phyloP scores from a whole-genome alignment of 352 stramenopile genomes.

The Globisporangium irregulare region DNA sequence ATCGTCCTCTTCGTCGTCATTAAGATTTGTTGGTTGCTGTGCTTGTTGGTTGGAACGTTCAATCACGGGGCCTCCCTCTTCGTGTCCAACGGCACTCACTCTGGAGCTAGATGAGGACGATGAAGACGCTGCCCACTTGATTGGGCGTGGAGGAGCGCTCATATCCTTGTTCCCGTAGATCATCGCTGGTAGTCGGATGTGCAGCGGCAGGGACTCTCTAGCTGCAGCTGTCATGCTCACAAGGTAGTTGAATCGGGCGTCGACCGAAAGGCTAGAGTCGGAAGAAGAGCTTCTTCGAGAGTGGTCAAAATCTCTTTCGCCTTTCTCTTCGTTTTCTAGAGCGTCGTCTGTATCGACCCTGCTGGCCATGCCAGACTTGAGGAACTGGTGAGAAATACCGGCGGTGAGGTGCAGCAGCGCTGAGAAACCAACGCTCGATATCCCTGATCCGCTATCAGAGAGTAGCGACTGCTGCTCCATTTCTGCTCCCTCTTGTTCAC shows the following conservation, averaged over 20 bases:
- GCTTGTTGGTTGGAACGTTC: not conserved
- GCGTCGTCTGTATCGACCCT: not conserved
- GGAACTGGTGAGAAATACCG: slow-evolving; percentile 20
- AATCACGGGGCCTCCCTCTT: not conserved
- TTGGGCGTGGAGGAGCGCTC: slow-evolving; percentile 32
- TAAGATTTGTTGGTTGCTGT: slow-evolving; percentile 5
- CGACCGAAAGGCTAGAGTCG: slow-evolving; percentile 44
- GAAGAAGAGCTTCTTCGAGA: slow-evolving; percentile 21
- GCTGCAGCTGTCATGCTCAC: slow-evolving; percentile 43
- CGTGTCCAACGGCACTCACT: not conserved
- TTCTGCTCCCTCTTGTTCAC: not conserved
- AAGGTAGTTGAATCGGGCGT: slow-evolving; percentile 45
- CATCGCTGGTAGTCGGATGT: slow-evolving; percentile 38
- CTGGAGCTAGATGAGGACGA: slow-evolving; percentile 26
- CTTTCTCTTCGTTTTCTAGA: slow-evolving; percentile 11
- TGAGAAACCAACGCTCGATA: slow-evolving; percentile 50
- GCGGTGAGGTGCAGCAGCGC: slow-evolving; percentile 39
- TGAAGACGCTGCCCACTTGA: slow-evolving; percentile 24
- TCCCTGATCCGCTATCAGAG: slow-evolving; percentile 31
- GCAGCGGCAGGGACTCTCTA: slow-evolving; percentile 37
- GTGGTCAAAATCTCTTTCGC: slow-evolving; percentile 1
- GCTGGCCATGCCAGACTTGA: not conserved
- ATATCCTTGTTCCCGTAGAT: slow-evolving; percentile 35
- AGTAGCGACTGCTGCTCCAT: slow-evolving; percentile 16
- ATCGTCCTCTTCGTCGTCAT: not conserved